phyloP scores from a whole-genome alignment of 495 filamentous ascomycete genomes.

The Penicillium robsamsonii region DNA sequence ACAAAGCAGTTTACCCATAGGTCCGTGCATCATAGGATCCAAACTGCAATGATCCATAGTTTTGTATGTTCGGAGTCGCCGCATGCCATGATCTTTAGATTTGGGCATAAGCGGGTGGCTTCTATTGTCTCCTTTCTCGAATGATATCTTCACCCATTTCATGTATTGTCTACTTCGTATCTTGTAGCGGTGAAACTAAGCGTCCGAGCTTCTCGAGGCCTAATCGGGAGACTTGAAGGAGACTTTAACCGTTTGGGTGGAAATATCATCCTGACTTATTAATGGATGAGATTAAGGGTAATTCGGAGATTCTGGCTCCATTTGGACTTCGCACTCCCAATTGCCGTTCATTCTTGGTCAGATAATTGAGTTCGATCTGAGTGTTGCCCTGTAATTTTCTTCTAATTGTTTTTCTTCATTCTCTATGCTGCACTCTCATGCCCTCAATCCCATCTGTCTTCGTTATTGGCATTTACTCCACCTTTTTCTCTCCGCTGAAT shows the following conservation, averaged over 20 bases:
- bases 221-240: neutral
- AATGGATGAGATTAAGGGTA: neutral
- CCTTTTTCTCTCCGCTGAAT: neutral
- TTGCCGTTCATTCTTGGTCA: neutral
- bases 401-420: neutral
- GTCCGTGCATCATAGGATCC: neutral
- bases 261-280: neutral
- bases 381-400: neutral
- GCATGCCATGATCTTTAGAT: neutral
- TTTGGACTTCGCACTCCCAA: neutral
- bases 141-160: neutral
- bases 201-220: neutral
- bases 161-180: neutral
- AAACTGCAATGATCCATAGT: neutral
- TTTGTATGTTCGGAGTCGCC: too few relatives aligned
- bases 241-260: neutral
- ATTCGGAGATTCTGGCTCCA: neutral
- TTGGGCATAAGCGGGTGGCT: neutral
- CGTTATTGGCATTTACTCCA: too few relatives aligned
- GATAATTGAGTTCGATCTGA: neutral
- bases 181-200: too few relatives aligned
- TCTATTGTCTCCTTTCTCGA: neutral
- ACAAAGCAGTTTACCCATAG: neutral
- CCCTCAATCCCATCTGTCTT: neutral
- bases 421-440: neutral